These are phyloP conservation scores for Ogataea naganishii DNA, from an alignment of 805 yeast genomes.

Conservation along the genomic window DNA sequence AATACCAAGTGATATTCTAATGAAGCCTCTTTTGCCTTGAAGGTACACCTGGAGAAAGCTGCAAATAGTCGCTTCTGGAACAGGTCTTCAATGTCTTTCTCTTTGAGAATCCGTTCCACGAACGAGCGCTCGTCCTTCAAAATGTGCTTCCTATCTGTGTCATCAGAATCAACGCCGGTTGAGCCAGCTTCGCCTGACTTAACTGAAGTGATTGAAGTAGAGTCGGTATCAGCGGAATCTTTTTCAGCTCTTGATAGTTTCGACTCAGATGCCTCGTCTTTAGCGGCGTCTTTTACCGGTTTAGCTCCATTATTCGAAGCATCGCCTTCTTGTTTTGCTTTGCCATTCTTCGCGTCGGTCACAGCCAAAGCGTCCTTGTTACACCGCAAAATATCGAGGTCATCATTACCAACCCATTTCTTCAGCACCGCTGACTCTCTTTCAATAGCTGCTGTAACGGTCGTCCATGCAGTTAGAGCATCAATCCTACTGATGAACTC, in stretches of 20 bases:
- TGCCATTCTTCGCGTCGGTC: neutral
- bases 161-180: constrained; percentile 4
- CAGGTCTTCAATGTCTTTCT: constrained; percentile 63
- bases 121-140: constrained; percentile 62
- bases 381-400: constrained; percentile 48
- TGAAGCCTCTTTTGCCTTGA: constrained; percentile 69
- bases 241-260: no score
- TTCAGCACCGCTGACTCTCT: constrained; percentile 52
- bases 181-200: constrained; percentile 3
- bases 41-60: constrained; percentile 72
- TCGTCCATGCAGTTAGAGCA: constrained; percentile 78
- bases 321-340: neutral
- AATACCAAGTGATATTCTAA: constrained; percentile 53
- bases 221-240: neutral
- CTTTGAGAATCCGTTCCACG: constrained; percentile 78
- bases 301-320: constrained; percentile 4
- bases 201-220: constrained; percentile 10
- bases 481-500: constrained; percentile 61
- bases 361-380: neutral
- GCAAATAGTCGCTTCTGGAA: constrained; percentile 62
- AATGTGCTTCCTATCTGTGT: constrained; percentile 17
- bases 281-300: constrained; percentile 34
- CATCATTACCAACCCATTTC: constrained; percentile 81
- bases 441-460: constrained; percentile 61
- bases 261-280: no score